Base-by-base conservation (phyloP, 2,329 filamentous ascomycete species). In the Fusarium annulatum region DNA sequence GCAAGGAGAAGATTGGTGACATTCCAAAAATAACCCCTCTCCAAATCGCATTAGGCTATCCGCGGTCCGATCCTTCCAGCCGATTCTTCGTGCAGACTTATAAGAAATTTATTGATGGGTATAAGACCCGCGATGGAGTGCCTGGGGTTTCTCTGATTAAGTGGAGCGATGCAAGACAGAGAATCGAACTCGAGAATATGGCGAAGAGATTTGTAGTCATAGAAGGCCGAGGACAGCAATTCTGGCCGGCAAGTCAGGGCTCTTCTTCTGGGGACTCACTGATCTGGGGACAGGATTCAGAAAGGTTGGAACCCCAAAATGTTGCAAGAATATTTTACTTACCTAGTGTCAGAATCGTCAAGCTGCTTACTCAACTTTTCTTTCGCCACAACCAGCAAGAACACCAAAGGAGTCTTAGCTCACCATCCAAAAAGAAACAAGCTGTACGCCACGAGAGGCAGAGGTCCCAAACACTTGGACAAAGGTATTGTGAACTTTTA, bases 331-430 rank as follows among this genome's bases (percentile, higher is more conserved):
- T 11, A 26, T 2, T 2, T 12, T 4, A 5, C 36, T 67, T 0
- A 49, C 18, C 7, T 5, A 23, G 8, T 19, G 1, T 19, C 14
- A 68, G 65, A 14, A 68, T 68, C 5, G 9, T 26, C 11, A n/a
- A 10, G 5, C 23, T 43, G 3, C 11, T 69, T 11, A n/a, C 36
- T 3, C 41, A 64, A 16, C 19, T 69, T 16, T 45, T 69, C 2
- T 64, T 43, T 0, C 46, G 64, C 15, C 41, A 58, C 4, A 69
- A 69, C 18, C 26, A 49, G 9, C 43, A 69, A 33, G 34, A 46
- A 21, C 39, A 15, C 9, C n/a, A 23, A 10, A 62, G 36, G 2
- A 41, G 34, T 2, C 19, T 6, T 3, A 52, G 3, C 4, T 49
- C 34, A 14, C 30, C 34, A 16, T 18, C 33, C 23, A 36, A 28